Conservation (phyloP, 768 basidiomycete genomes). For the Kondoa subrosea region DNA sequence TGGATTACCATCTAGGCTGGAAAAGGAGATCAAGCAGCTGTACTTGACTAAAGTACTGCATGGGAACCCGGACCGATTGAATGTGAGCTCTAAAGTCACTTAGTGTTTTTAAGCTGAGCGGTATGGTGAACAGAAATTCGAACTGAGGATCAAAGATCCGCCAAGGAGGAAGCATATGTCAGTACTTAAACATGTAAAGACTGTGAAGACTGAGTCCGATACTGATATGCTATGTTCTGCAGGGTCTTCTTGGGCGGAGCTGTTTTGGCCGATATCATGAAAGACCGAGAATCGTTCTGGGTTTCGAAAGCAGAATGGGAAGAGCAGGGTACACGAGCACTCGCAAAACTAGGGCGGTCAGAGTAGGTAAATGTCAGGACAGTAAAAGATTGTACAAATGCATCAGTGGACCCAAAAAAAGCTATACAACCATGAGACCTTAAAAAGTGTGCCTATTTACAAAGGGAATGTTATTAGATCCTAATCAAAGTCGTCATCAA, state of each 20-base stretch:
- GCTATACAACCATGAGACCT: not conserved
- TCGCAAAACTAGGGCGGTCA: conserved; percentile 15
- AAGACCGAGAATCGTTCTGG: conserved; percentile 63
- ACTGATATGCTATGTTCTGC: too few relatives aligned
- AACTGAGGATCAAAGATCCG: conserved; percentile 94
- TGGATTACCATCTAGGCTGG: conserved; percentile 83
- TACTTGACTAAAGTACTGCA: conserved; percentile 77
- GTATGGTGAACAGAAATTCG: conserved; percentile 70
- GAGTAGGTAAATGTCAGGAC: not conserved
- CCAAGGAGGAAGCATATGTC: conserved; percentile 64
- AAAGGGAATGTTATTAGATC: not conserved
- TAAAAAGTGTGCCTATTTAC: not conserved
- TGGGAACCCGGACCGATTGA: conserved; percentile 64
- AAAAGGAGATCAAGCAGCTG: conserved; percentile 99
- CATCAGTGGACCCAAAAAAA: not conserved
- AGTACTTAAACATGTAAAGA: too few relatives aligned
- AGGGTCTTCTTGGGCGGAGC: conserved; percentile 99
- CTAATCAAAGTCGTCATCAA: not conserved
- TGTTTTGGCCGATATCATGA: conserved; percentile 92
- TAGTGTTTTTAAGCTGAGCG: not conserved
- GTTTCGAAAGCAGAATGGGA: conserved; percentile 19
- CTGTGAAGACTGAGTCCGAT: too few relatives aligned
- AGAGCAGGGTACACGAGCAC: conserved; percentile 16
- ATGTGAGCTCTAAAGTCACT: conserved; percentile 45
- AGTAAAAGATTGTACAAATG: not conserved